Conservation (phyloP, 768 basidiomycete species). For the Lentinula boryana region DNA sequence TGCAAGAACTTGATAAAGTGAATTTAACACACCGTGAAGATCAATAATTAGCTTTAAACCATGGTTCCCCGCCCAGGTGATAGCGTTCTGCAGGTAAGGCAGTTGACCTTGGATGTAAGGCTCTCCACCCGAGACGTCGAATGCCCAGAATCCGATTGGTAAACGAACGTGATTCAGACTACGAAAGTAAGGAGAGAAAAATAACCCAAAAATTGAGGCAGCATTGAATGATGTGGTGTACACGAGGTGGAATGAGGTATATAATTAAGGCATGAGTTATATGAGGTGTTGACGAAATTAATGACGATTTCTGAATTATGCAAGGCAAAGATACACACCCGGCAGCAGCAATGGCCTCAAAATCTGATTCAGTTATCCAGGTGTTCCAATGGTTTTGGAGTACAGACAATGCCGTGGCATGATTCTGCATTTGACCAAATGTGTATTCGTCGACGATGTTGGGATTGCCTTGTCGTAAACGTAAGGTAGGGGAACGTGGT, state of each 20-base stretch:
- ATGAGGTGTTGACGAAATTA: background rate
- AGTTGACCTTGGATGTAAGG: slow-evolving; percentile 77
- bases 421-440: slow-evolving; percentile 44
- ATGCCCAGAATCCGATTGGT: slow-evolving; percentile 83
- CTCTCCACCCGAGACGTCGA: slow-evolving; percentile 71
- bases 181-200: background rate
- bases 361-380: slow-evolving; percentile 69
- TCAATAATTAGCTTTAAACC: slow-evolving; percentile 82
- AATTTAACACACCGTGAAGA: slow-evolving; percentile 42
- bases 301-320: background rate
- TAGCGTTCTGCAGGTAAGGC: slow-evolving; percentile 59
- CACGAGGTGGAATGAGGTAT: background rate
- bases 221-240: background rate
- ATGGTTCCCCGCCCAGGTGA: slow-evolving; percentile 62
- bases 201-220: slow-evolving; percentile 1
- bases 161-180: slow-evolving; percentile 80
- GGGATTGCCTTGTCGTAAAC: slow-evolving; percentile 26
- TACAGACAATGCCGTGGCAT: slow-evolving; percentile 32
- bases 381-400: slow-evolving; percentile 54
- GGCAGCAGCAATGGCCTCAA: slow-evolving; percentile 54
- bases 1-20: slow-evolving; percentile 2
- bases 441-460: slow-evolving; percentile 59
- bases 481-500: background rate
- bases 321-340: slow-evolving; percentile 37
- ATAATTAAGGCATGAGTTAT: background rate